Conservation (phyloP, 257 asterid species). For the Leptodermis oblonga region DNA sequence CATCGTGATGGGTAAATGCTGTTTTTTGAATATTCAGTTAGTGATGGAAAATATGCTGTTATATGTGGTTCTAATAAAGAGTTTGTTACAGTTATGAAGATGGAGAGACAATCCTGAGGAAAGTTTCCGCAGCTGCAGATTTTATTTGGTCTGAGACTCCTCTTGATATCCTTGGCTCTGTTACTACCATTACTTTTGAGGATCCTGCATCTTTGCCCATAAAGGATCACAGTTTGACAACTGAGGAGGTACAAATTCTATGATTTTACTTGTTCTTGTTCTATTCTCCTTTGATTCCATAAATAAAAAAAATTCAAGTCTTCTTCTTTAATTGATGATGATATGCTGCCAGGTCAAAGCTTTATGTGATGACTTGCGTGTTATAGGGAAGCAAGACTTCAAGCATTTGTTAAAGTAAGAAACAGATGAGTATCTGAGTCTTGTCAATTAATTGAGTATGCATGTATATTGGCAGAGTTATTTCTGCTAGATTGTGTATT, state of each 20-base stretch:
- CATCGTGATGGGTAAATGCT: slow-evolving; percentile 78
- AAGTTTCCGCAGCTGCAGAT: slow-evolving; percentile 66
- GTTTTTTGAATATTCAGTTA: slow-evolving; percentile 6
- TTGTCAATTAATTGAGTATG: not conserved
- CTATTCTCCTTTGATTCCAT: not conserved
- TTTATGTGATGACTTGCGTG: slow-evolving; percentile 80
- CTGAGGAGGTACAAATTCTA: slow-evolving; percentile 61
- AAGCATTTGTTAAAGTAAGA: slow-evolving; percentile 79
- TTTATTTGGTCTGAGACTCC: slow-evolving; percentile 72
- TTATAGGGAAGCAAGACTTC: slow-evolving; percentile 89
- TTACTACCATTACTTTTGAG: slow-evolving; percentile 59
- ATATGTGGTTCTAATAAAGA: not conserved
- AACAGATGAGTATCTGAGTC: not conserved
- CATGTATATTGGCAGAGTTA: not conserved
- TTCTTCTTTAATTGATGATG: slow-evolving; percentile 16
- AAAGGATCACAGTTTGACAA: slow-evolving; percentile 65
- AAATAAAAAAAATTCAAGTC: not conserved
- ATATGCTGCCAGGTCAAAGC: slow-evolving; percentile 54
- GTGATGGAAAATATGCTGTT: not conserved
- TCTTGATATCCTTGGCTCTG: slow-evolving; percentile 78
- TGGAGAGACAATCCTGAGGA: slow-evolving; percentile 72
- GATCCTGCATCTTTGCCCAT: slow-evolving; percentile 59
- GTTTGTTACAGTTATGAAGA: slow-evolving; percentile 69
- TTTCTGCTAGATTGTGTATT: not conserved
- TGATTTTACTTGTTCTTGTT: not conserved